Evolutionary conservation across 345 rosid species (phyloP), one percentile per base, ranked within the genome.

Genomic region (Lepidium aucheri): DNA sequence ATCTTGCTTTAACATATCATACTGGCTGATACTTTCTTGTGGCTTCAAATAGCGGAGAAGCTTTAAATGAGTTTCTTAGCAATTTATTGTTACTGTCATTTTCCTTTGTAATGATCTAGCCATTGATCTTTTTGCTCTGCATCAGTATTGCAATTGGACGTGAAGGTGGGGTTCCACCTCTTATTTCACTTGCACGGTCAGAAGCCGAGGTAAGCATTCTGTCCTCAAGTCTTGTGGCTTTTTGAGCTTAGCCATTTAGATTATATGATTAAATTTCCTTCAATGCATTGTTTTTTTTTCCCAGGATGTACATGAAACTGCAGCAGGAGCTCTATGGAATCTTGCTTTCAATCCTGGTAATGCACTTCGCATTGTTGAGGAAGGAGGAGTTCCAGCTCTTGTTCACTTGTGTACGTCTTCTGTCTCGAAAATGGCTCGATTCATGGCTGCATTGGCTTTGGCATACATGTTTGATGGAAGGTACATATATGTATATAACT

Each of bases 291-390:
- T 9, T 6, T 49, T 24, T 71, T 40, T 53, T 59, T 55, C 63
- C 50, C 79, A 88, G 96, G 96, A 86, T 84, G 96, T 88, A 69
- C 92, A 86, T 79, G 96, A 88, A 77, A 86, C 92, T n/a, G 96
- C 96, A 15, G 92, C 88, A 3, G 92, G 92, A 53, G 96, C 96
- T 58, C 81, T 88, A 36, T 86, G 92, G 96, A 88, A 88, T 73
- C 92, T 88, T 73, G 96, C 96, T 64, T 88, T 86, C 62, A 84
- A 83, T 66, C 83, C 83, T 46, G 83, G 84, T 10, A 88, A 86
- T 57, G 96, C 92, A 60, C 82, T 86, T 14, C 84, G 87, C 28
- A 86, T 88, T 70, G 96, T 84, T 52, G 88, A 86, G 79, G 96
- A 88, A 83, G 88, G 84, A 28, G 96, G 96, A 53, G 92, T 88